phyloP scores from a whole-genome alignment of 371 early-diverging fungal genomes.

The Dipsacomyces acuminosporus region DNA sequence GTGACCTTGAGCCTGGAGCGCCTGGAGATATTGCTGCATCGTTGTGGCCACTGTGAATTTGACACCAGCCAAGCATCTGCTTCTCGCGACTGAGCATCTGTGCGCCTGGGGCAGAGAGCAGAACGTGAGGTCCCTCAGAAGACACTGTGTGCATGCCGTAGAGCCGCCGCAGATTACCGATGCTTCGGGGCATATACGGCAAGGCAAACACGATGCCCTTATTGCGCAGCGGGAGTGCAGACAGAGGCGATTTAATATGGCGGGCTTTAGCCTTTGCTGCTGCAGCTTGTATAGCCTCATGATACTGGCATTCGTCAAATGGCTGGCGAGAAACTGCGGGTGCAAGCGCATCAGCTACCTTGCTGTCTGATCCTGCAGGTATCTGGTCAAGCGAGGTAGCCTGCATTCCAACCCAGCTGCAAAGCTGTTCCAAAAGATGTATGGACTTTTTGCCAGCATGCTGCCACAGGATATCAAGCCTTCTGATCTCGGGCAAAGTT shows the following conservation, averaged over 20 bases:
- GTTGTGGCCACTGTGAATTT: background rate
- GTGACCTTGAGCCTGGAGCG: background rate
- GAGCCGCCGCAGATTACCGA: background rate
- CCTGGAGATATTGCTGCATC: background rate
- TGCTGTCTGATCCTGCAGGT: background rate
- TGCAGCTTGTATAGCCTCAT: background rate
- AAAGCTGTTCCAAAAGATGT: background rate
- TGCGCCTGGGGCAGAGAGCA: background rate
- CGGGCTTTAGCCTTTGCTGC: background rate
- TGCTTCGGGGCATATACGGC: background rate
- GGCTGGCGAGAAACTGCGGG: background rate
- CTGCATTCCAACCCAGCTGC: background rate
- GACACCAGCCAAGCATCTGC: background rate
- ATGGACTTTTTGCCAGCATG: background rate
- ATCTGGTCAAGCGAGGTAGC: background rate
- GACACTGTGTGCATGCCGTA: conserved; percentile 2
- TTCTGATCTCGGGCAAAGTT: background rate
- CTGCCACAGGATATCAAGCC: background rate
- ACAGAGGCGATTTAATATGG: background rate
- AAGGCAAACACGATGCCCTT: background rate
- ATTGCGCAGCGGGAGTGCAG: background rate
- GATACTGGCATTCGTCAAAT: background rate
- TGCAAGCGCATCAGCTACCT: background rate
- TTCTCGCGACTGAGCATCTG: background rate
- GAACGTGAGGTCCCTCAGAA: background rate